A percentile compares a stretch with the other conserved stretches of the same genome.
Evolutionary conservation across 2,329 filamentous ascomycete genomes (phyloP).

Genomic region (Alternaria brassicae): DNA sequence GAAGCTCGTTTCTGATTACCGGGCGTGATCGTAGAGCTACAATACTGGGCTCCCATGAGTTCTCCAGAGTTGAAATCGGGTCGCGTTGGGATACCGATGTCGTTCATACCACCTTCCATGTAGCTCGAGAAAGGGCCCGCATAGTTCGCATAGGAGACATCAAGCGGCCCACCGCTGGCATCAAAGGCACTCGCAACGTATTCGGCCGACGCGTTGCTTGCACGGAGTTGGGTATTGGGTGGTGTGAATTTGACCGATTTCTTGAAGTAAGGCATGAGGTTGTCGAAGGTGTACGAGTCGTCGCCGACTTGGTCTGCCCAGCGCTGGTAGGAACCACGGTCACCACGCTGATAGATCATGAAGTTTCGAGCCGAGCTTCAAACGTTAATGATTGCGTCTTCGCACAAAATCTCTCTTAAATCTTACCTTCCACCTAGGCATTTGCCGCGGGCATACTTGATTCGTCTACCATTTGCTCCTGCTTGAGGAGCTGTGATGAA

Average conservation of each 20-base stretch:
- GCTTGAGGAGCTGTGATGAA: slow-evolving; percentile 40
- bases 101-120: slow-evolving; percentile 21
- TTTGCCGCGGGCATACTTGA: slow-evolving; percentile 43
- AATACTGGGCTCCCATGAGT: slow-evolving; percentile 24
- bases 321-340: slow-evolving; percentile 24
- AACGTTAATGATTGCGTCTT: not conserved
- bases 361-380: slow-evolving; percentile 29
- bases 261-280: slow-evolving; percentile 38
- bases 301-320: slow-evolving; percentile 45
- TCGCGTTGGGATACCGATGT: slow-evolving; percentile 21
- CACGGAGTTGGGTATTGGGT: slow-evolving; percentile 25
- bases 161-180: slow-evolving; percentile 18
- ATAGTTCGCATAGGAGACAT: slow-evolving; percentile 29
- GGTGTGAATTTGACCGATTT: slow-evolving; percentile 39
- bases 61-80: slow-evolving; percentile 28
- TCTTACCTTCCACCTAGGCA: slow-evolving; percentile 36
- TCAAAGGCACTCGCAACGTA: slow-evolving; percentile 21
- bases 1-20: slow-evolving; percentile 17
- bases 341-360: slow-evolving; percentile 34
- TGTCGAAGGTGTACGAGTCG: slow-evolving; percentile 38
- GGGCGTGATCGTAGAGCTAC: slow-evolving; percentile 36
- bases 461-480: slow-evolving; percentile 18
- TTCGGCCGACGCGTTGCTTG: slow-evolving; percentile 20
- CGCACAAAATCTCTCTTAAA: not conserved
- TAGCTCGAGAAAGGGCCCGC: slow-evolving; percentile 25